Evolutionary conservation across 2,329 filamentous ascomycete species (phyloP).

Genomic region (Sporothrix variecibatus): DNA sequence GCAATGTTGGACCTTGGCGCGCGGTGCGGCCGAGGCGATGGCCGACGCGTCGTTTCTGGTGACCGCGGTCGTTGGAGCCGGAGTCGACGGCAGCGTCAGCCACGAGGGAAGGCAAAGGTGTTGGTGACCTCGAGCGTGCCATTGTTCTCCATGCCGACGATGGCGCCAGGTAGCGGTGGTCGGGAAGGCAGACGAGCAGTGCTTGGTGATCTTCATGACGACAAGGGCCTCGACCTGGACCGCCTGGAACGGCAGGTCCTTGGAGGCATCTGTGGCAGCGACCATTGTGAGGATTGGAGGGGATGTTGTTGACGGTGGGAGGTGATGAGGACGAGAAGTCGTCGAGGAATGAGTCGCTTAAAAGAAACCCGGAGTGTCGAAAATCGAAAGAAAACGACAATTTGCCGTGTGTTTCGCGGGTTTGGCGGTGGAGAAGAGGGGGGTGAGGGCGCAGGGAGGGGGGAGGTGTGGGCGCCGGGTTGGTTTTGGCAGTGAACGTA

Average conservation of each 20-base stretch:
- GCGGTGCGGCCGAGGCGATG: constrained; percentile 82
- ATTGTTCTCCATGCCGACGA: constrained; percentile 90
- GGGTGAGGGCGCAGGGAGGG: neutral
- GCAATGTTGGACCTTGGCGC: constrained; percentile 83
- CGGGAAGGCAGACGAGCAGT: constrained; percentile 85
- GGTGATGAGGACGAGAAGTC: neutral
- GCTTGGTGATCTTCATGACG: constrained; percentile 97
- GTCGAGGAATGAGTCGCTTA: neutral
- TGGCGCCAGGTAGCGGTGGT: constrained; percentile 85
- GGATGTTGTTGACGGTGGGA: neutral
- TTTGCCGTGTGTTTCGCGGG: constrained; percentile 7
- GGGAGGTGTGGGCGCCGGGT: neutral
- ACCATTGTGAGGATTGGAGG: constrained; percentile 24
- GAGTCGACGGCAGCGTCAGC: constrained; percentile 64
- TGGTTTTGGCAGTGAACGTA: constrained; percentile 12
- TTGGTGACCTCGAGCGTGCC: constrained; percentile 88
- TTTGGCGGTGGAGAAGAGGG: constrained; percentile 13
- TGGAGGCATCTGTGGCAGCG: constrained; percentile 51
- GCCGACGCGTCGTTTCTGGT: constrained; percentile 75
- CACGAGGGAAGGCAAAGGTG: constrained; percentile 87
- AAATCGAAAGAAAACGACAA: neutral
- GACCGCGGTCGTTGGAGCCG: constrained; percentile 38
- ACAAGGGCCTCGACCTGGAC: constrained; percentile 95
- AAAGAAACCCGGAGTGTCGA: neutral
- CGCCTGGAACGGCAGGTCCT: constrained; percentile 75